phyloP scores from a whole-genome alignment of 2,329 filamentous ascomycete genomes.

The Venturia pyrina region DNA sequence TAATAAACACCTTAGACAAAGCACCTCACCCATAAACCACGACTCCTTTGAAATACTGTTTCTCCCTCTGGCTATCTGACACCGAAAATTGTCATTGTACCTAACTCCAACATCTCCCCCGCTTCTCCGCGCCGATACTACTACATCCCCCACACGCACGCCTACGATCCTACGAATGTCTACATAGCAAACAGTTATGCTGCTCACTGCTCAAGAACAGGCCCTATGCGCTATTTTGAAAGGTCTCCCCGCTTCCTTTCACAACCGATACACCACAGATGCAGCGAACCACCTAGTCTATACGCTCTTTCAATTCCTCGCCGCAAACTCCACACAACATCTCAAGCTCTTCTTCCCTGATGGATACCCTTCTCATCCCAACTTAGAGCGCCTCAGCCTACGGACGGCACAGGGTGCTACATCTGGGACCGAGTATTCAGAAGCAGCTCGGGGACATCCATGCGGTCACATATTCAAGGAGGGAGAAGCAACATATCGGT shows the following conservation, averaged over 20 bases:
- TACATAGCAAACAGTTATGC: background rate
- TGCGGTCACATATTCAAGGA: constrained; percentile 96
- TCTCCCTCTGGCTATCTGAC: too few species aligned
- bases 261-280: constrained; percentile 63
- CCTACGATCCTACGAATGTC: background rate
- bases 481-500: constrained; percentile 88
- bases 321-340: constrained; percentile 62
- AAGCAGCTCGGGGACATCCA: constrained; percentile 80
- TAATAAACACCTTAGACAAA: too few species aligned
- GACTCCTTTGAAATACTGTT: too few species aligned
- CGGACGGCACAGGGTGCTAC: constrained; percentile 82
- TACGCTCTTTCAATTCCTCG: constrained; percentile 79
- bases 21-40: too few species aligned
- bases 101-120: background rate
- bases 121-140: background rate
- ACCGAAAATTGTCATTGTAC: too few species aligned
- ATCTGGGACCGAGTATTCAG: constrained; percentile 89
- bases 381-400: constrained; percentile 56
- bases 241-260: constrained; percentile 55
- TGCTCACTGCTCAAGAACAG: background rate
- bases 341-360: constrained; percentile 74
- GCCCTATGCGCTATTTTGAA: constrained; percentile 13
- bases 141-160: background rate
- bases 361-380: constrained; percentile 48
- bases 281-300: constrained; percentile 64